These are phyloP conservation scores for Colletotrichum tabaci DNA, from an alignment of 2,329 filamentous ascomycete genomes.

Conservation along the genomic window DNA sequence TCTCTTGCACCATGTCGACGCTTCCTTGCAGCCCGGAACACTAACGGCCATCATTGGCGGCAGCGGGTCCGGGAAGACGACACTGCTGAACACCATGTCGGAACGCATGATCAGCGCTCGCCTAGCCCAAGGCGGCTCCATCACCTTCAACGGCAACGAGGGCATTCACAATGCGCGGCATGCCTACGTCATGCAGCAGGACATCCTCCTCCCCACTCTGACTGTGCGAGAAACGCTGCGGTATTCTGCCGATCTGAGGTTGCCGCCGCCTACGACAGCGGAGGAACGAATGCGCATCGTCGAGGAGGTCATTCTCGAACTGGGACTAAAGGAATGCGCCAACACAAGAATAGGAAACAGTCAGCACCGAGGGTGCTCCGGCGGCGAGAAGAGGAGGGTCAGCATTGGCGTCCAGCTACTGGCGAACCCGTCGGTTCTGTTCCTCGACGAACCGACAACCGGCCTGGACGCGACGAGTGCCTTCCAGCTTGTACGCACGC, in stretches of 20 bases:
- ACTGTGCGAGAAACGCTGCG: slow-evolving; percentile 82
- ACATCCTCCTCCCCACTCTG: slow-evolving; percentile 79
- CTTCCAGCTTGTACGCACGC: slow-evolving; percentile 78
- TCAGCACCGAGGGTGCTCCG: slow-evolving; percentile 81
- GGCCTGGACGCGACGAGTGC: slow-evolving; percentile 84
- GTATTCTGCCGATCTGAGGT: slow-evolving; percentile 80
- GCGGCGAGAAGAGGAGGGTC: slow-evolving; percentile 82
- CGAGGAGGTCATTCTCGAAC: slow-evolving; percentile 82
- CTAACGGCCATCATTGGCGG: slow-evolving; percentile 84
- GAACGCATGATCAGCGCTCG: slow-evolving; percentile 74
- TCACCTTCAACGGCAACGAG: slow-evolving; percentile 72
- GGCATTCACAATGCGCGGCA: slow-evolving; percentile 70
- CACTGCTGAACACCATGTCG: slow-evolving; percentile 79
- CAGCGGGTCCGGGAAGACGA: slow-evolving; percentile 81
- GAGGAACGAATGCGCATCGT: slow-evolving; percentile 75
- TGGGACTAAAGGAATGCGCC: slow-evolving; percentile 84
- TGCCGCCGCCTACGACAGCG: slow-evolving; percentile 73
- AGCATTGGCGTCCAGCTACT: slow-evolving; percentile 85
- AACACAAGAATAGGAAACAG: slow-evolving; percentile 81
- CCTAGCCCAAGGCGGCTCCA: slow-evolving; percentile 66
- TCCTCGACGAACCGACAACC: slow-evolving; percentile 85
- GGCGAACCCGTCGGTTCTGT: slow-evolving; percentile 84
- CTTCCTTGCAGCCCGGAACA: slow-evolving; percentile 75
- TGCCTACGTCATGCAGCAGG: slow-evolving; percentile 84
- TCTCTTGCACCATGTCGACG: slow-evolving; percentile 75